Evolutionary conservation across 805 yeast genomes (phyloP), one percentile per base, ranked within the genome.

Genomic region (Ogataea wickerhamii): DNA sequence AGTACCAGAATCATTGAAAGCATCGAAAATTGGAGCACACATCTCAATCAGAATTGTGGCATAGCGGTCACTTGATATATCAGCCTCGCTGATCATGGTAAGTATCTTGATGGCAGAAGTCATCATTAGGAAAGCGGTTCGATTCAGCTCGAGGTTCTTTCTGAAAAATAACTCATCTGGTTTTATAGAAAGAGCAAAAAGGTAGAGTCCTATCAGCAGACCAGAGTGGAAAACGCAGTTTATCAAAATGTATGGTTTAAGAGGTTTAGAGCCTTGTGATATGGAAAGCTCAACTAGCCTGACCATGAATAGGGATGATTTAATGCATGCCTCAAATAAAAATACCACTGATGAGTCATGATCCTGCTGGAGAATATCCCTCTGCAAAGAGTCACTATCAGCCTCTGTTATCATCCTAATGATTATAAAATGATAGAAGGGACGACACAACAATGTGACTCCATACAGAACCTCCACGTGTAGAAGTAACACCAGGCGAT

Each of bases 341-440:
- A 46, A 49, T 10, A 24, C 28, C 32, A 56, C 45, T 1, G 45
- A 30, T 6, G 41, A 40, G 21, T 37, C 47, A 20, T 48, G 35
- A 11, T 30, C 29, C 14, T 21, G 23, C 6, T 29, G 18, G 8
- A 22, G 20, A 13, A 23, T 32, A 18, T 23, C 28, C 25, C 26
- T 16, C 28, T 28, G 34, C 4, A 19, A 21, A 36, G 23, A 3
- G 14, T 28, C 21, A 23, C n/a, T 13, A 10, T 27, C 16, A 13
- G 17, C 23, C 18, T 22, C 16, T 51, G 28, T 40, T 37, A 28
- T 40, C 30, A 30, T 49, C 43, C 33, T 48, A 40, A 13, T 26
- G n/a, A 61, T 52, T 22, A 54, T 40, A 43, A 56, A 65, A 46
- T 66, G 61, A 50, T 66, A 66, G 40, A 68, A 68, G 4, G 75